Evolutionary conservation across 768 basidiomycete species (phyloP), one percentile per base, ranked within the genome.

Genomic region (Obba rivulosa): DNA sequence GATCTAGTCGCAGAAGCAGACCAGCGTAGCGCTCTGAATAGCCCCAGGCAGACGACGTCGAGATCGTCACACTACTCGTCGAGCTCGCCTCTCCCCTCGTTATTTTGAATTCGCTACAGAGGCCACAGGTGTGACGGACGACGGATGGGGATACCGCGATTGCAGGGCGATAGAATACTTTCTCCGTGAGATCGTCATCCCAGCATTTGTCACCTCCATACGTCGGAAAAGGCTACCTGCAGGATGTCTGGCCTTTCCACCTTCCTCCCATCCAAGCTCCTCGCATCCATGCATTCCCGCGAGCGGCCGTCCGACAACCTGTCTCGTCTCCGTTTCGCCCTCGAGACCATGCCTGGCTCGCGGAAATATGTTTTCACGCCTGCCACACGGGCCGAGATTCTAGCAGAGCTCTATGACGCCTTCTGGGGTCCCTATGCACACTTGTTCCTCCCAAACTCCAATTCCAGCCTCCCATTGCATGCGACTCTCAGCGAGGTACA

Each of bases 321-420:
- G 2, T 78, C 83, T 11, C 85, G 85, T 50, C 80, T 91, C 31
- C 76, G 85, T 36, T 86, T 86, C 56, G 74, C 79, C 2, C 75
- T 91, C 52, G 87, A 91, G 65, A 87, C 85, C 4, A 84, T 90
- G 82, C 85, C 88, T 3, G 81, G 80, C 36, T 81, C 85, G 4
- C 69, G 85, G 53, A 89, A 90, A 67, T 88, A 86, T 62, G 74
- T 78, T 2, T 90, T 89, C 62, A 83, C 83, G 0, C 77, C 80
- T 23, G 73, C 81, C 13, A 84, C 85, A 8, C 81, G 90, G 41
- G 81, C 85, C 43, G 86, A 90, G 63, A 85, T 91, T 22, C 74
- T 92, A n/a, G 76, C 79, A 21, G 88, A 87, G 57, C 76, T 92
- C 1, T 92, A 91, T 60, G 78, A 80, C 50, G 78, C 87, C 3